Evolutionary conservation across 805 yeast species (phyloP).

Genomic region (Starmerella etchellsii): DNA sequence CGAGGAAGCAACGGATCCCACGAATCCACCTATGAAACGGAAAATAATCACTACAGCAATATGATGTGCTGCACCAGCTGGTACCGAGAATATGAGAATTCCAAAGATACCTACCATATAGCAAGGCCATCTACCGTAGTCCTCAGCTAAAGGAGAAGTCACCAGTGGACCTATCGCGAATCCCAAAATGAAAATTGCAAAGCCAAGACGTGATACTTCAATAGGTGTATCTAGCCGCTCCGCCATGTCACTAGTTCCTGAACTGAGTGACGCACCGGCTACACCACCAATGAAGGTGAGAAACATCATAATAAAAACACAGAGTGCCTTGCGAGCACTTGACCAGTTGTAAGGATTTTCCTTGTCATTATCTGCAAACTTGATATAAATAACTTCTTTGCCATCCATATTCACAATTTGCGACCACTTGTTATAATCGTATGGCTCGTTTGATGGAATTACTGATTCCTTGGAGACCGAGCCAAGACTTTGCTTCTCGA

Average conservation of each 20-base stretch:
- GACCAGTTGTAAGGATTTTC: conserved; percentile 86
- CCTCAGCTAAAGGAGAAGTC: conserved; percentile 48
- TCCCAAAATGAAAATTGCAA: conserved; percentile 45
- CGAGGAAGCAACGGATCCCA: conserved; percentile 59
- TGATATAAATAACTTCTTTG: conserved; percentile 27
- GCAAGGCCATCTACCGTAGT: conserved; percentile 40
- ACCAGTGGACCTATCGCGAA: conserved; percentile 52
- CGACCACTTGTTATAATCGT: neutral
- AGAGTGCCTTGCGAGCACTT: conserved; percentile 25
- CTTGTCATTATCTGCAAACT: conserved; percentile 80
- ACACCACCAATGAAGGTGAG: conserved; percentile 81
- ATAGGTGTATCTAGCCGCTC: conserved; percentile 56
- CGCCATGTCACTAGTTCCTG: conserved; percentile 59
- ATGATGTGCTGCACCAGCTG: conserved; percentile 36
- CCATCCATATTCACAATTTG: conserved; percentile 9
- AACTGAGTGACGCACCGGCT: conserved; percentile 82
- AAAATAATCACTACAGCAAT: conserved; percentile 51
- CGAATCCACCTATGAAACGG: conserved; percentile 55
- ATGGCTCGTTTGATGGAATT: too few species aligned
- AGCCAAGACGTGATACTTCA: conserved; percentile 46
- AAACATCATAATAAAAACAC: conserved; percentile 53
- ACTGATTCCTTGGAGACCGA: neutral
- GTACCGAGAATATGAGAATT: conserved; percentile 35
- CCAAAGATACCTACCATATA: conserved; percentile 31
- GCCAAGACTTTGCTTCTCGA: conserved; percentile 1